Evolutionary conservation across 2,329 filamentous ascomycete genomes (phyloP).

Genomic region (Colletotrichum camelliae): DNA sequence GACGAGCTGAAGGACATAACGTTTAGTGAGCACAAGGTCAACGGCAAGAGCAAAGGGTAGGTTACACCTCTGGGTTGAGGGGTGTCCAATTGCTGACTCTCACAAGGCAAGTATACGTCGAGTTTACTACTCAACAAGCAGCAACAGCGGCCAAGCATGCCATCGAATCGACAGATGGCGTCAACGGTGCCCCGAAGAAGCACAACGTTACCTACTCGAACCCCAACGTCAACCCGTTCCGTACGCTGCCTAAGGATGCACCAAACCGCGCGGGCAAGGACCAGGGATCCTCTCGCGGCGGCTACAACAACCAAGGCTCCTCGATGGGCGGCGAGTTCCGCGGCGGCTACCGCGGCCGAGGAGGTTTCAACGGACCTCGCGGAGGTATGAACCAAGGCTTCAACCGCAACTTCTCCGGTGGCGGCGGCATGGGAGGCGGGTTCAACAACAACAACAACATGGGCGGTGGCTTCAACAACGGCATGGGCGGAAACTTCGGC

Average conservation of each 20-base stretch:
- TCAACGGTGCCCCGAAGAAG: constrained; percentile 68
- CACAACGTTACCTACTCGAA: constrained; percentile 77
- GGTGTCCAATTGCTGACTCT: background rate
- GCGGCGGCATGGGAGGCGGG: constrained; percentile 45
- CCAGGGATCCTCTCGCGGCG: constrained; percentile 56
- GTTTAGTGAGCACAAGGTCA: constrained; percentile 98
- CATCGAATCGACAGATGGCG: constrained; percentile 71
- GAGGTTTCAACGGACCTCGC: constrained; percentile 50
- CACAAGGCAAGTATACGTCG: constrained; percentile 76
- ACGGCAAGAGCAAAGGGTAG: constrained; percentile 98
- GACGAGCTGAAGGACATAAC: constrained; percentile 89
- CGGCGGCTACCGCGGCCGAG: constrained; percentile 58
- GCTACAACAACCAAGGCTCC: constrained; percentile 54
- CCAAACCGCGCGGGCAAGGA: constrained; percentile 73
- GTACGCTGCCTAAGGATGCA: constrained; percentile 87
- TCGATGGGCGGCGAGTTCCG: constrained; percentile 51
- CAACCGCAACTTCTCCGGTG: constrained; percentile 36
- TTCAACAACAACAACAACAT: constrained; percentile 40
- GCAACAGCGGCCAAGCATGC: constrained; percentile 84
- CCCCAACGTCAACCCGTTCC: constrained; percentile 84
- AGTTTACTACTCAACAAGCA: constrained; percentile 83
- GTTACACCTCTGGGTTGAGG: constrained; percentile 1
- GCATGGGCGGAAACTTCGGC: constrained; percentile 55
- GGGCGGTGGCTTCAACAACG: constrained; percentile 51
- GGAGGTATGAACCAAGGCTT: constrained; percentile 53